A percentile compares a stretch with the other conserved stretches of the same genome.
phyloP scores from a whole-genome alignment of 148 eudicot species.

The Cornus florida region DNA sequence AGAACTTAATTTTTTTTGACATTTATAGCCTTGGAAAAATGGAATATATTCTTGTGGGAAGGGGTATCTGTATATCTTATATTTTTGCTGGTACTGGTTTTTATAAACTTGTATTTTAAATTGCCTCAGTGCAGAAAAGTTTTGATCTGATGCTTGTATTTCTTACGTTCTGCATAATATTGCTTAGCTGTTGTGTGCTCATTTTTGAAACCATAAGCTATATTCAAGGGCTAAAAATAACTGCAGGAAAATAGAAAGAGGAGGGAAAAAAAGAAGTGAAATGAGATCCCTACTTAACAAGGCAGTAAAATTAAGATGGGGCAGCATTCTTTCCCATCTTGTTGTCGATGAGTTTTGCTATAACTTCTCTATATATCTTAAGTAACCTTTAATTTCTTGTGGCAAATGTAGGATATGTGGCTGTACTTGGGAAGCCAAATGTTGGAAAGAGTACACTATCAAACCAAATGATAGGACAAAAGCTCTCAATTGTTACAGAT shows the following conservation, averaged over 20 bases:
- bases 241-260: no score
- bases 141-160: background rate
- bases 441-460: constrained; percentile 97
- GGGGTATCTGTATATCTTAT: background rate
- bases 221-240: background rate
- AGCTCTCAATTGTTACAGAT: constrained; percentile 91
- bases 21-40: no score
- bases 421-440: constrained; percentile 96
- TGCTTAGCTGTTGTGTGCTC: background rate
- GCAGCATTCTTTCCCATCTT: background rate
- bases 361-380: background rate
- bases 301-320: background rate
- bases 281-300: background rate
- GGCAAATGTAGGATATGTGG: constrained; percentile 73
- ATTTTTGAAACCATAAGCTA: background rate
- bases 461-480: constrained; percentile 96
- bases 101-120: no score
- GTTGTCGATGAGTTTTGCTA: background rate
- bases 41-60: background rate
- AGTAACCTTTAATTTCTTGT: background rate
- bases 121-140: background rate
- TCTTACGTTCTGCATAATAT: background rate
- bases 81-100: background rate
- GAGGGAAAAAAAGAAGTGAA: background rate
- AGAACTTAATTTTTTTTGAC: no score